Base-by-base conservation (phyloP, 441 rosid species). In the Raphanus hybrid region DNA sequence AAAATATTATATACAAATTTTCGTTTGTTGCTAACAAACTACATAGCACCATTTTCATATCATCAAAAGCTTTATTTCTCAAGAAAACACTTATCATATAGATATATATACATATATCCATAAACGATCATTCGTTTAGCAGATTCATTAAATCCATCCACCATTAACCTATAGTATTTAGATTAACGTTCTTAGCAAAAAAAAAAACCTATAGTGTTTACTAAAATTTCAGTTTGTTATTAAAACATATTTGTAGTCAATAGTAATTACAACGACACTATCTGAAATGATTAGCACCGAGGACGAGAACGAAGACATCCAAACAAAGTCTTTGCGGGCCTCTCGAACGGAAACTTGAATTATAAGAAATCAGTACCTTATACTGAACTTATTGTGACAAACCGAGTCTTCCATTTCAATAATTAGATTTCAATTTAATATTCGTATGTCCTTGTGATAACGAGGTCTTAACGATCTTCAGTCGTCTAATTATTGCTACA, bases 391-490 rank as follows among this genome's bases (percentile, higher is more conserved):
- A 10, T 62, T 54, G 6, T 39, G 39, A 29, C 35, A 52, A 73
- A 6, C 3, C 29, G 50, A 78, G 67, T 67, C 15, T 78, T 78
- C 64, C 43, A 34, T 16, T 64, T 70, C 4, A 55, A 63, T 76
- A 16, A 67, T 68, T 39, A 65, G 35, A 7, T 43, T 61, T 26
- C 16, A 73, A 50, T 73, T 73, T 68, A 73, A 63, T 20, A 68
- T 41, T 55, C 41, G 55, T 64, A 67, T 67, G 70, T 69, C 78
- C 71, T 78, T 78, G 14, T 6, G 82, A 79, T 69, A 79, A 69
- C 82, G 82, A 79, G 75, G 82, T 79, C 64, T 74, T 79, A 79
- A 79, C 82, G 71, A 74, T 74, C 34, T 78, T 15, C 35, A 8
- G 54, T 27, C 62, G 61, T 39, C 67, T 78, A 20, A 62, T 68